Evolutionary conservation across 176 grass and related monocot genomes (phyloP), one percentile per base, ranked within the genome.

Genomic region (Themeda triandra): DNA sequence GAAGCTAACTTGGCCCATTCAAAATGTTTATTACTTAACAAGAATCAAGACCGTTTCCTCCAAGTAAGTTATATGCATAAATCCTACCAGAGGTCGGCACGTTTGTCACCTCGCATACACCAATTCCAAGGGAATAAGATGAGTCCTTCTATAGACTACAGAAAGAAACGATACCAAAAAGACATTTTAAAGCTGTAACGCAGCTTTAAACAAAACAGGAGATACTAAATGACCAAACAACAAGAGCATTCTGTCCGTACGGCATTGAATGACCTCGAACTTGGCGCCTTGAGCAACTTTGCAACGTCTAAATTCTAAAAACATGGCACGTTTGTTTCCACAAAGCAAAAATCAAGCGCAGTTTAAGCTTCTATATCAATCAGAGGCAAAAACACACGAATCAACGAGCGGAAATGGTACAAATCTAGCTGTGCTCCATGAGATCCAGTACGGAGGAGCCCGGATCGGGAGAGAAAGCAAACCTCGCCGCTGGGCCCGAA

Each of bases 401-500:
- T 68, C 67, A 74, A 24, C 23, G 17, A 62, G 8, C 6, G 25
- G 13, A 41, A 74, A 83, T 32, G 37, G 19, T 25, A 31, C 46
- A 46, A 90, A 87, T 84, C 84, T 90, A 63, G n/a, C 29, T 23
- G 46, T 74, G 83, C n/a, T 74, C 2, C n/a, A 21, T 36, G 80
- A 84, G 84, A 90, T 90, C 89, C 69, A 79, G 39, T 64, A 80
- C 75, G 69, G 74, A 82, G 12, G 41, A 73, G 65, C 17, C 65
- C 66, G 88, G 84, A 90, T 90, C 89, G 45, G 39, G 71, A 33
- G 36, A 41, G 60, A 86, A 75, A 4, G 28, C 86, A 58, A 78
- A 92, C 90, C 90, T 92, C 90, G 66, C 90, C 90, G 59, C 82
- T 88, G 67, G 82, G 78, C 0, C 86, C 90, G 82, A 92, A 92